A percentile compares a stretch with the other conserved stretches of the same genome.
Evolutionary conservation across 2,329 filamentous ascomycete genomes (phyloP).

Genomic region (Ophiostoma sp.): DNA sequence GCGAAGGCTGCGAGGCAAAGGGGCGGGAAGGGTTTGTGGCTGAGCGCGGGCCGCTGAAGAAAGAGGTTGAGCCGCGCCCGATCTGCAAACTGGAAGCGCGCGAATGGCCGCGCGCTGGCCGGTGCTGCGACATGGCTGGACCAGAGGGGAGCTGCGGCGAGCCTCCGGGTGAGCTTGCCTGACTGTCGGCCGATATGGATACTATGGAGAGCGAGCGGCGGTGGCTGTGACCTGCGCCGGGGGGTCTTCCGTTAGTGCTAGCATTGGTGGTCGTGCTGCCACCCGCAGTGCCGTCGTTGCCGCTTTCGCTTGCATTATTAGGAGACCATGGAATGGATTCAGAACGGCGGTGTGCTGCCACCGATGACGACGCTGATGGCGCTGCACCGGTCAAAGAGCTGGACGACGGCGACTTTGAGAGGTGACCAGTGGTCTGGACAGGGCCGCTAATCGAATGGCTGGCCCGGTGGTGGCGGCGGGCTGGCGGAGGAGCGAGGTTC

Average conservation of each 20-base stretch:
- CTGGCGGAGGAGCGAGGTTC: constrained; percentile 19
- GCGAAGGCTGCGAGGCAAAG: constrained; percentile 43
- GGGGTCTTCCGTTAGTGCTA: constrained; percentile 38
- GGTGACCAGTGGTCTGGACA: background rate
- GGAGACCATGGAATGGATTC: too few relatives aligned
- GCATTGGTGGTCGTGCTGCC: background rate
- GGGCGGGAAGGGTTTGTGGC: constrained; percentile 41
- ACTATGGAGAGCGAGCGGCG: constrained; percentile 77
- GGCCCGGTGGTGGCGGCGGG: constrained; percentile 23
- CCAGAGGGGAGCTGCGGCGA: constrained; percentile 16
- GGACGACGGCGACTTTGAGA: constrained; percentile 8
- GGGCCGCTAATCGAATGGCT: constrained; percentile 27
- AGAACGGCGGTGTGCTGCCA: too few relatives aligned
- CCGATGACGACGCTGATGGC: background rate
- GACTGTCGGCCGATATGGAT: constrained; percentile 55
- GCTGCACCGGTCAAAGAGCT: background rate
- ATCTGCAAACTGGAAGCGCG: constrained; percentile 80
- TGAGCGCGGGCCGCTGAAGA: constrained; percentile 23
- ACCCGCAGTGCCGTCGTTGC: background rate
- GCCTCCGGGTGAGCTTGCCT: constrained; percentile 6
- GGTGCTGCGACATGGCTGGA: constrained; percentile 29
- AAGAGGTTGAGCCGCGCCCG: constrained; percentile 32
- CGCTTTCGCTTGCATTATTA: background rate
- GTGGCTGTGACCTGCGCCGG: constrained; percentile 38
- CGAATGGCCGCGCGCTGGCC: constrained; percentile 60